Conservation (phyloP, 352 stramenopile species). For the Phytopythium kandeliae region DNA sequence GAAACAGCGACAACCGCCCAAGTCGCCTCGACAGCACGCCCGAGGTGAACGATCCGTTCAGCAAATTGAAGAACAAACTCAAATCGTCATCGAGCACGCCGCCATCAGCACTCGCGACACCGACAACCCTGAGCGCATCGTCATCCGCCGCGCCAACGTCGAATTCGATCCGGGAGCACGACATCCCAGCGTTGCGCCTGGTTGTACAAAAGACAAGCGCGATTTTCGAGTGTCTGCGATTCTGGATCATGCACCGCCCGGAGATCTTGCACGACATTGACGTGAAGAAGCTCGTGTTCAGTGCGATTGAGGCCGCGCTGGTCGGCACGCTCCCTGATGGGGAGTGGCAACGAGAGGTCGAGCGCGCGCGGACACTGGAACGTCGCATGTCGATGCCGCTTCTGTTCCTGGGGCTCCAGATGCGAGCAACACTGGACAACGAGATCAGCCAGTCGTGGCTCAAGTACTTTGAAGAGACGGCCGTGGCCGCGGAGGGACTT, state of each 20-base stretch:
- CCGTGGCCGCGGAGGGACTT: conserved; percentile 70
- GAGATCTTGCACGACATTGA: conserved; percentile 71
- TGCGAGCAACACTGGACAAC: conserved; percentile 74
- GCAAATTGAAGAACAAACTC: conserved; percentile 72
- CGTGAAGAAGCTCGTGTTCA: conserved; percentile 83
- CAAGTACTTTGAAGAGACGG: conserved; percentile 83
- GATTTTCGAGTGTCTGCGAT: conserved; percentile 83
- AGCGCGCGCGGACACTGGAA: conserved; percentile 53
- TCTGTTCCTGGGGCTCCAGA: conserved; percentile 80
- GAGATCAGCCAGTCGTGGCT: conserved; percentile 65
- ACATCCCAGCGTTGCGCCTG: conserved; percentile 62
- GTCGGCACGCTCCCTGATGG: conserved; percentile 73
- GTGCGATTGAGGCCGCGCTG: conserved; percentile 79
- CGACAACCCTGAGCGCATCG: conserved; percentile 22
- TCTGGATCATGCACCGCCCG: conserved; percentile 79
- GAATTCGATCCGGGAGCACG: conserved; percentile 36
- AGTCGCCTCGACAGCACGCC: conserved; percentile 32
- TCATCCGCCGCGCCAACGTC: conserved; percentile 20
- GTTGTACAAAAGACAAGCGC: conserved; percentile 81
- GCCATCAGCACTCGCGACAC: conserved; percentile 5
- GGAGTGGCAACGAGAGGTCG: conserved; percentile 78
- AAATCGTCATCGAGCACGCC: conserved; percentile 18
- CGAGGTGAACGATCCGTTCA: conserved; percentile 47
- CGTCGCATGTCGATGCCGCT: conserved; percentile 77
- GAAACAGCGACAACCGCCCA: conserved; percentile 42